Conservation (phyloP, 1,284 basidiomycete genomes). For the Ustanciosporium gigantosporum region DNA sequence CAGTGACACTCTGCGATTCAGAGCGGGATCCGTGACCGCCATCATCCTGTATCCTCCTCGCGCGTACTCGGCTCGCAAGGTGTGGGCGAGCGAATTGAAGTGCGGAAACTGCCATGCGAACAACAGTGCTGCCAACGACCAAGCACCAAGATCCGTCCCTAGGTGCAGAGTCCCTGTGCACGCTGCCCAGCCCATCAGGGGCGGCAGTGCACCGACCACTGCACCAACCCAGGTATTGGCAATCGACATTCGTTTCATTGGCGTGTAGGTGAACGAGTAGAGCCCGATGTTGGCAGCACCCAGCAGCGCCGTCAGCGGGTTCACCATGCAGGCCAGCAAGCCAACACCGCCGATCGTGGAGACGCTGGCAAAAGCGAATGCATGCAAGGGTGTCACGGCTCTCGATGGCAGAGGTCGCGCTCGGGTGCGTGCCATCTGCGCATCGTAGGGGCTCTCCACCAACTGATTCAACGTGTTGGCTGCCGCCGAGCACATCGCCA, state of each 20-base stretch:
- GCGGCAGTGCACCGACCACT: conserved; percentile 88
- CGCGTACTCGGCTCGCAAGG: conserved; percentile 85
- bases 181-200: conserved; percentile 97
- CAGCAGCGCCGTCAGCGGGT: conserved; percentile 81
- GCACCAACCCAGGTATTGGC: conserved; percentile 94
- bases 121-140: conserved; percentile 63
- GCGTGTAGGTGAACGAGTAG: conserved; percentile 91
- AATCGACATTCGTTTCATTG: conserved; percentile 85
- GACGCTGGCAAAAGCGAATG: conserved; percentile 74
- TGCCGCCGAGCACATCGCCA: conserved; percentile 85
- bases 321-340: conserved; percentile 81
- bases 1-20: conserved; percentile 83
- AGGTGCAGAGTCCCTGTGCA: conserved; percentile 81
- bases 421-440: conserved; percentile 92
- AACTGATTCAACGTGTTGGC: conserved; percentile 95
- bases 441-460: conserved; percentile 91
- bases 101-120: conserved; percentile 99
- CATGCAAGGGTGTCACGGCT: conserved; percentile 81
- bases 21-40: conserved; percentile 74
- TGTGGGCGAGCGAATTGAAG: conserved; percentile 90
- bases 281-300: conserved; percentile 83
- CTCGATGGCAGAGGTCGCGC: conserved; percentile 84
- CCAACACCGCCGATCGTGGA: conserved; percentile 78
- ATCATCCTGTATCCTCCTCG: conserved; percentile 94
- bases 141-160: conserved; percentile 58